These are phyloP conservation scores for Boletus speciosus DNA, from an alignment of 768 basidiomycete genomes.

Conservation along the genomic window DNA sequence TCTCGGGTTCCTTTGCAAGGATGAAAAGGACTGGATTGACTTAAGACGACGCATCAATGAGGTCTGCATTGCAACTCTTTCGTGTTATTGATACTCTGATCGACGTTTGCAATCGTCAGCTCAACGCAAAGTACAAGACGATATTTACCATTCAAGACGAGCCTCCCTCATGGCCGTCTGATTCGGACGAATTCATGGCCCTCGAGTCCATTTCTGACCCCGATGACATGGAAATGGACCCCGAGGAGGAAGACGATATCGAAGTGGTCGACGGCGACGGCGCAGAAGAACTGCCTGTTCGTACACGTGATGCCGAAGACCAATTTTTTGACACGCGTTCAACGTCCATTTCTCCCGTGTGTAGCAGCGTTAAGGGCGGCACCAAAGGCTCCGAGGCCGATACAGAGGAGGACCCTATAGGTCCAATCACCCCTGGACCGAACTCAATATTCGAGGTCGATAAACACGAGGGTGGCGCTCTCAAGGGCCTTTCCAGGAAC, in stretches of 20 bases:
- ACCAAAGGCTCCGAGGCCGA: constrained; percentile 55
- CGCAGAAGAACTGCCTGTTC: constrained; percentile 28
- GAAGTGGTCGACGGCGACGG: constrained; percentile 28
- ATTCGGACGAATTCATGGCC: constrained; percentile 70
- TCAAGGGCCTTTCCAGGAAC: constrained; percentile 27
- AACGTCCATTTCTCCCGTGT: constrained; percentile 42
- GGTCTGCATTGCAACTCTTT: constrained; percentile 42
- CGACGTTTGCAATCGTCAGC: constrained; percentile 7
- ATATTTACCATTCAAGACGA: constrained; percentile 89
- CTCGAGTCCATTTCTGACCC: constrained; percentile 81
- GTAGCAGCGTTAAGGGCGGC: constrained; percentile 32
- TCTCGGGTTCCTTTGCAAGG: constrained; percentile 83
- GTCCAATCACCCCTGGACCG: constrained; percentile 67
- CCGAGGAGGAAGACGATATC: constrained; percentile 46
- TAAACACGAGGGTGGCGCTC: constrained; percentile 11
- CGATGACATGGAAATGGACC: constrained; percentile 62
- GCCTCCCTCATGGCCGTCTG: constrained; percentile 77
- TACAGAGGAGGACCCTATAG: constrained; percentile 70
- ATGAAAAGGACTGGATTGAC: constrained; percentile 84
- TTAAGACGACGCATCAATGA: constrained; percentile 67
- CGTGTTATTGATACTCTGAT: constrained; percentile 2
- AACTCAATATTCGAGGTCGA: constrained; percentile 30
- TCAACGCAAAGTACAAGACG: constrained; percentile 51
- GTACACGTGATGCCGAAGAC: constrained; percentile 35
- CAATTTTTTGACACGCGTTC: constrained; percentile 57